These are phyloP conservation scores for Boletus mariae DNA, from an alignment of 1,284 basidiomycete genomes.

Conservation along the genomic window DNA sequence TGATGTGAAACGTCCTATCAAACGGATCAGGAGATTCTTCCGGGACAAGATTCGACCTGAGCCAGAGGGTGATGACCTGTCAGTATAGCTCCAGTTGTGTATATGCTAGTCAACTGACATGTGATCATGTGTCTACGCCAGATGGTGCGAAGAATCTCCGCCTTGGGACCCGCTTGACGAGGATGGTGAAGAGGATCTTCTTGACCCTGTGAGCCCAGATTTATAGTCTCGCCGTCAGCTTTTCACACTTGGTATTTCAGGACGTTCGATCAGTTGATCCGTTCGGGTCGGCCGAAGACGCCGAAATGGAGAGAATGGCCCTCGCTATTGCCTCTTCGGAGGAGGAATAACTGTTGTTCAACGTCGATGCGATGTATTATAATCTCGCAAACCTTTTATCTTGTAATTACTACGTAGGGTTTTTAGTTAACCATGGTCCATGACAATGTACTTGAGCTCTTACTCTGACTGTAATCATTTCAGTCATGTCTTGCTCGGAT, in stretches of 20 bases:
- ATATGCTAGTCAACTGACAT: neutral
- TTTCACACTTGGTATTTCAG: neutral
- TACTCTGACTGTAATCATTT: too few species aligned
- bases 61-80: slow-evolving; percentile 22
- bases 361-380: neutral
- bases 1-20: slow-evolving; percentile 19
- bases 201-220: slow-evolving; percentile 2
- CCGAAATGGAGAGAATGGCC: neutral
- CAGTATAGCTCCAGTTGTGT: neutral
- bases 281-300: neutral
- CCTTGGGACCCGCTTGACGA: slow-evolving; percentile 24
- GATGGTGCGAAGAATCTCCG: slow-evolving; percentile 17
- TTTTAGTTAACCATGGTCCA: too few species aligned
- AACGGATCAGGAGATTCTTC: slow-evolving; percentile 17
- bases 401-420: neutral
- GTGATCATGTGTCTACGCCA: neutral
- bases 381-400: neutral
- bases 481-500: slow-evolving; percentile 19
- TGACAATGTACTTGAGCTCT: too few species aligned
- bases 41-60: slow-evolving; percentile 12
- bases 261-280: neutral
- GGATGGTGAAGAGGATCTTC: slow-evolving; percentile 20
- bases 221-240: neutral
- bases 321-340: too few species aligned
- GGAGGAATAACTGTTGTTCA: too few species aligned